These are phyloP conservation scores for Blastobotrys mokoenaii DNA, from an alignment of 805 yeast genomes.

Conservation along the genomic window DNA sequence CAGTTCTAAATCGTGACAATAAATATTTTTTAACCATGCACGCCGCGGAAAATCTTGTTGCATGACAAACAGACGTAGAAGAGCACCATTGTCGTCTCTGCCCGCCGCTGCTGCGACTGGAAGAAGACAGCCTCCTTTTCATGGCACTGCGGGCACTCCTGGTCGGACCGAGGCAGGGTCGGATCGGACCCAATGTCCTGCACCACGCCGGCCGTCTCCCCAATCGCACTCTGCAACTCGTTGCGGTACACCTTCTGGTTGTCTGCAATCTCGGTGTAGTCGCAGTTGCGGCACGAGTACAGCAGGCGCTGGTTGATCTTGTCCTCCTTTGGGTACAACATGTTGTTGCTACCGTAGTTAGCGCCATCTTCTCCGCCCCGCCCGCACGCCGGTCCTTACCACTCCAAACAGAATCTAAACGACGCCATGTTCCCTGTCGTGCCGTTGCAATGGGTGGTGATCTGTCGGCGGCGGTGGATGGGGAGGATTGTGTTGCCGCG, in stretches of 20 bases:
- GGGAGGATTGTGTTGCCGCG: too few relatives aligned
- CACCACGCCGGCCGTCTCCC: constrained; percentile 93
- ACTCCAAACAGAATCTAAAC: constrained; percentile 91
- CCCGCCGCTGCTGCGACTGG: constrained; percentile 91
- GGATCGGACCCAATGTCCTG: constrained; percentile 95
- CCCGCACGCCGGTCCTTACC: too few relatives aligned
- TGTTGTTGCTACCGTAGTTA: constrained; percentile 57
- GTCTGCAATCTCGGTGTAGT: constrained; percentile 86
- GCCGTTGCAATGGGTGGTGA: neutral
- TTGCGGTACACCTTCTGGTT: constrained; percentile 81
- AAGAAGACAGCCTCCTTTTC: constrained; percentile 90
- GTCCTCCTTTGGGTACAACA: constrained; percentile 96
- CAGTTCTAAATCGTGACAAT: too few relatives aligned
- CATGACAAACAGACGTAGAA: constrained; percentile 81
- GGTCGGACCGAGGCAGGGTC: constrained; percentile 93
- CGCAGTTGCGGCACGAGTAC: constrained; percentile 91
- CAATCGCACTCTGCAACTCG: constrained; percentile 84
- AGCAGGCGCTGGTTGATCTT: constrained; percentile 64
- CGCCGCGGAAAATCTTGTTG: constrained; percentile 51
- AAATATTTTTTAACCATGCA: neutral
- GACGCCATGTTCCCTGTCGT: constrained; percentile 55
- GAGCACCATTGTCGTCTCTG: constrained; percentile 79
- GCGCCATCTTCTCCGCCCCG: too few relatives aligned
- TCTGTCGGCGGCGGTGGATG: too few relatives aligned
- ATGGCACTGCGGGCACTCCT: constrained; percentile 85